These are phyloP conservation scores for Pelargonium fulgidum DNA, from an alignment of 441 rosid species.

Conservation along the genomic window DNA sequence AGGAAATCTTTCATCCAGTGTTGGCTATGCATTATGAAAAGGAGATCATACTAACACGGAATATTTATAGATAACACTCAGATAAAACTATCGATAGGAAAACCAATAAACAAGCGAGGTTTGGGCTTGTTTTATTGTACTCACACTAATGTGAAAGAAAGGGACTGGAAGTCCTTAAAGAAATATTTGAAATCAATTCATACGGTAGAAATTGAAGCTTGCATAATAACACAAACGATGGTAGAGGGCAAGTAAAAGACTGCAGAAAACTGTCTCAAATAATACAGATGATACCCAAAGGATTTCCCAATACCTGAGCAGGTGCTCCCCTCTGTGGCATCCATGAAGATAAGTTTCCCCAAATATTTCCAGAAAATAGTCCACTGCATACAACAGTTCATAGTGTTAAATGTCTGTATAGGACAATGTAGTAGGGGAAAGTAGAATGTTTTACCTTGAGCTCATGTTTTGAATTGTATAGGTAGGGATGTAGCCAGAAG, in stretches of 20 bases:
- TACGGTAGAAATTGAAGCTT: too few species aligned
- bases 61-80: conserved; percentile 1
- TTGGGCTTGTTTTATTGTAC: background rate
- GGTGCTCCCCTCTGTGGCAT: conserved; percentile 69
- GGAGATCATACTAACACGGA: background rate
- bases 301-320: conserved; percentile 43
- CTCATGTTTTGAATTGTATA: conserved; percentile 48
- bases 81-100: background rate
- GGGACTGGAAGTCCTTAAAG: background rate
- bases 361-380: conserved; percentile 61
- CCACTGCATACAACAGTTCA: conserved; percentile 43
- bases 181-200: background rate
- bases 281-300: background rate
- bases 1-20: conserved; percentile 68
- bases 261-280: background rate
- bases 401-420: conserved; percentile 12
- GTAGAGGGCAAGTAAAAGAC: background rate
- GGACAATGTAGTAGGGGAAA: background rate
- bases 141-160: background rate
- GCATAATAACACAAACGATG: background rate
- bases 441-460: conserved; percentile 41
- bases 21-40: conserved; percentile 36
- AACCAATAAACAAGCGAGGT: too few species aligned
- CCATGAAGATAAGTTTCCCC: conserved; percentile 87
- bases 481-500: conserved; percentile 64